Percentiles rank a stretch among this genome's conserved stretches.
Evolutionary conservation across 306 rosid genomes (phyloP).

Genomic region (Morella rubra): DNA sequence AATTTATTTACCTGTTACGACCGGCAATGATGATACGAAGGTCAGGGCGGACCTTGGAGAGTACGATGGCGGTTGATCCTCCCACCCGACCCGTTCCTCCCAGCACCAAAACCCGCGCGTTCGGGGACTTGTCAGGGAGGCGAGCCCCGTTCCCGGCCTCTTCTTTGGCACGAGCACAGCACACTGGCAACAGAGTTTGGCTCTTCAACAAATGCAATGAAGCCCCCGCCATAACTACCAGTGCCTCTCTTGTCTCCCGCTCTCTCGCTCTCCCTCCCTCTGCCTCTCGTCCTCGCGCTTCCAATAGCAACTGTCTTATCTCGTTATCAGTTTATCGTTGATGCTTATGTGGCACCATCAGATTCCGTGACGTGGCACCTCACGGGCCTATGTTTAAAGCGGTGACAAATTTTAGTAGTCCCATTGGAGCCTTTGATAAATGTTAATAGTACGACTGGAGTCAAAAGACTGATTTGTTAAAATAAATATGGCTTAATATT

Average conservation of each 20-base stretch:
- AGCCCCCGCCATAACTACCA: conserved; percentile 38
- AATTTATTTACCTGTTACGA: conserved; percentile 57
- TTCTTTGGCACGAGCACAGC: conserved; percentile 7
- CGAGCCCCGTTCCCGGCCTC: conserved; percentile 31
- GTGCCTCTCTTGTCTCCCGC: neutral
- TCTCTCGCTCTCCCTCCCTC: neutral
- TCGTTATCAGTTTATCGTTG: neutral
- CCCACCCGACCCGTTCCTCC: conserved; percentile 98
- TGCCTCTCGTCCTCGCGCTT: neutral
- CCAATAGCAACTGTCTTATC: neutral
- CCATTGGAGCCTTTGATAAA: no score
- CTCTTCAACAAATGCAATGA: conserved; percentile 33
- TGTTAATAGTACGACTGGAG: no score
- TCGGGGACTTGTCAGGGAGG: conserved; percentile 55
- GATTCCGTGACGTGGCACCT: no score
- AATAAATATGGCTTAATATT: no score
- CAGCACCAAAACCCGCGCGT: conserved; percentile 67
- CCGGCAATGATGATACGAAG: conserved; percentile 69
- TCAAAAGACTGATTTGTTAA: no score
- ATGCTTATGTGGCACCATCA: conserved; percentile 27
- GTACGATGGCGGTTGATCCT: conserved; percentile 83
- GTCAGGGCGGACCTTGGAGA: conserved; percentile 70
- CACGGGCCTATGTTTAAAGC: no score
- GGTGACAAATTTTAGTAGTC: no score
- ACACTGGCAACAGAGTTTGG: conserved; percentile 13